These are phyloP conservation scores for Phytophthora lateralis DNA, from an alignment of 352 stramenopile genomes.

Conservation along the genomic window DNA sequence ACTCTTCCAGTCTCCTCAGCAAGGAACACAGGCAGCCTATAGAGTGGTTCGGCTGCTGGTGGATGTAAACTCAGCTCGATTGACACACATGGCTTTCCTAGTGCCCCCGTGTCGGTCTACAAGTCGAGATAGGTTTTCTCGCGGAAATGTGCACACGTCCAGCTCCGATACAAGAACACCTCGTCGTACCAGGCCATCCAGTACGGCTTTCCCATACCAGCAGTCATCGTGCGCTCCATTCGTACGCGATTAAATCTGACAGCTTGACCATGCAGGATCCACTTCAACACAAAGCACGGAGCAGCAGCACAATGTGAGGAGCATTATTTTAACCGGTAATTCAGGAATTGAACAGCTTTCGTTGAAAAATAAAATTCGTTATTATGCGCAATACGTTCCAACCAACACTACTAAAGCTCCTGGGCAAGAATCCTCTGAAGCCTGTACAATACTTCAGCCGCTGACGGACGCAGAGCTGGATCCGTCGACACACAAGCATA, in stretches of 20 bases:
- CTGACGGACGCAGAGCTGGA: background rate
- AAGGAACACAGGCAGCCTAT: too few species aligned
- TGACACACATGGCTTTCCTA: too few species aligned
- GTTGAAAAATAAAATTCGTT: background rate
- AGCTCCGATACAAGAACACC: conserved; percentile 40
- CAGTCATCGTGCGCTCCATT: conserved; percentile 30
- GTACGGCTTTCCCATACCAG: conserved; percentile 13
- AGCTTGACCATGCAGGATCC: conserved; percentile 34
- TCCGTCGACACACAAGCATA: background rate
- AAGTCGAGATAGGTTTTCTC: too few species aligned
- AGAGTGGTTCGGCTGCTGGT: too few species aligned
- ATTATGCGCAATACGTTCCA: background rate
- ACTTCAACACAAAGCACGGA: too few species aligned
- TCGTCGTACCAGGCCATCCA: conserved; percentile 26
- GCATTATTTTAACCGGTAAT: too few species aligned
- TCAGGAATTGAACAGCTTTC: too few species aligned
- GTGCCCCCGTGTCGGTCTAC: too few species aligned
- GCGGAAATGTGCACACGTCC: conserved; percentile 33
- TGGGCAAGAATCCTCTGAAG: background rate
- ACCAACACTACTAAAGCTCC: background rate
- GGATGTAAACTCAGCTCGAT: too few species aligned
- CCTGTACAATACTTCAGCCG: background rate
- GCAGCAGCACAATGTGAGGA: too few species aligned
- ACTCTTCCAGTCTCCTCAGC: too few species aligned
- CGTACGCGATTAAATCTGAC: conserved; percentile 54